These are phyloP conservation scores for Beauveria bassiana DNA, from an alignment of 2,329 filamentous ascomycete species.

Conservation along the genomic window DNA sequence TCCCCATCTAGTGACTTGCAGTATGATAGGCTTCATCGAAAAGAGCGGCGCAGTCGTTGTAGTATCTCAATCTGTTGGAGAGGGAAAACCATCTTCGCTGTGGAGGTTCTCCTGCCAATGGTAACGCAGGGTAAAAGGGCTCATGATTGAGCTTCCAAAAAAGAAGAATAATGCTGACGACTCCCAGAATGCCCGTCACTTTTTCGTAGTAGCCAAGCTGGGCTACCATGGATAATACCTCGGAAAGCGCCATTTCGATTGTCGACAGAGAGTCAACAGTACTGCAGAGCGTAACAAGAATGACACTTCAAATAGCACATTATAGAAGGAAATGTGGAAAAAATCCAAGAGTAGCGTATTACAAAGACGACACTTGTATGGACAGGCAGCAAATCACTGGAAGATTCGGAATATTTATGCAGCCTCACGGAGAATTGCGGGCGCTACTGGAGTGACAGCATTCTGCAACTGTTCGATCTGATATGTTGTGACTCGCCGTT, in stretches of 20 bases:
- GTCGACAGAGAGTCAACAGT: background rate
- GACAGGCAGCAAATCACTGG: too few species aligned
- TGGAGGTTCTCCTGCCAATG: background rate
- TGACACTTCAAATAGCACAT: background rate
- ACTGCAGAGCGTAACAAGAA: background rate
- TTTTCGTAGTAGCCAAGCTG: background rate
- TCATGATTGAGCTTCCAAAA: background rate
- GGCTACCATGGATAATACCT: background rate
- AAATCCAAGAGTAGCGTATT: too few species aligned
- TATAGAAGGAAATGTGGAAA: background rate
- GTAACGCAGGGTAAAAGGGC: background rate
- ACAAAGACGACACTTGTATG: too few species aligned
- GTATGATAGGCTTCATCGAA: slow-evolving; percentile 25
- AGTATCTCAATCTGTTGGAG: slow-evolving; percentile 15
- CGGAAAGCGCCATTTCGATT: background rate
- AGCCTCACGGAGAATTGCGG: background rate
- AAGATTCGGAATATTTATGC: background rate
- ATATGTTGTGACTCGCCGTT: too few species aligned
- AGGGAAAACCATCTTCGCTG: background rate
- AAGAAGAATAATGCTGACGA: background rate
- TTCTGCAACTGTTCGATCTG: too few species aligned
- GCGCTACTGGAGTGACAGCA: background rate
- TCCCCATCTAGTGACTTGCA: slow-evolving; percentile 12
- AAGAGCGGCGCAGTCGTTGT: slow-evolving; percentile 22
- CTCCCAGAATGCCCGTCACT: background rate